A percentile compares a stretch with the other conserved stretches of the same genome.
Conservation (phyloP, 139 green algal species). For the Chlorella sorokiniana region DNA sequence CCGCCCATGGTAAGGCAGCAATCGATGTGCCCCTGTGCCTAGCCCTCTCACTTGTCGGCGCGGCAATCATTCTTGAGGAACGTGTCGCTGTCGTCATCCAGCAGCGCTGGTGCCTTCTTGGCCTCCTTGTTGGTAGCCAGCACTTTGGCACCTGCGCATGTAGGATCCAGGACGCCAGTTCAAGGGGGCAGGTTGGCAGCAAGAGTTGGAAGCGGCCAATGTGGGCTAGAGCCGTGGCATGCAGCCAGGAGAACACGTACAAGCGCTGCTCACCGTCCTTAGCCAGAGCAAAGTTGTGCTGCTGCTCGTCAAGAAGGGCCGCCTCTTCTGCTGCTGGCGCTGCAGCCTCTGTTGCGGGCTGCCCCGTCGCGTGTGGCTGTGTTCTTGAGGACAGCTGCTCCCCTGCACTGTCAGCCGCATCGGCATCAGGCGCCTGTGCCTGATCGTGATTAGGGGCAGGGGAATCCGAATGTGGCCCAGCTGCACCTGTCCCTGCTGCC, state of each 20-base stretch:
- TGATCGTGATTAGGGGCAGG: background rate
- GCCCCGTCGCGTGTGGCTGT: background rate
- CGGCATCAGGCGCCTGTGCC: background rate
- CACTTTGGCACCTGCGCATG: conserved; percentile 66
- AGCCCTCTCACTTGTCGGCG: conserved; percentile 63
- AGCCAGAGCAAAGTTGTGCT: conserved; percentile 31
- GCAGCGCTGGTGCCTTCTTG: conserved; percentile 61
- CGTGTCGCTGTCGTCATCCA: conserved; percentile 83
- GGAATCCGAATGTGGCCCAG: too few relatives aligned
- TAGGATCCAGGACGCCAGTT: background rate
- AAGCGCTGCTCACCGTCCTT: conserved; percentile 29
- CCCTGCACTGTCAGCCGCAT: background rate
- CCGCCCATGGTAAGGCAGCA: background rate
- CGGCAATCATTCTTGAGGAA: conserved; percentile 85
- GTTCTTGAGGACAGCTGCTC: background rate
- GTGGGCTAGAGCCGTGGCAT: too few relatives aligned
- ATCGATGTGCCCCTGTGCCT: background rate
- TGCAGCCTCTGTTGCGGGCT: background rate
- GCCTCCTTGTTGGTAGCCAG: conserved; percentile 82
- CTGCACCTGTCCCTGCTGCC: too few relatives aligned
- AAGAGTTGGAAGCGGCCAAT: too few relatives aligned
- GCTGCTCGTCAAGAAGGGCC: conserved; percentile 8
- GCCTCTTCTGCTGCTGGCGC: background rate
- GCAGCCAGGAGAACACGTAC: too few relatives aligned
- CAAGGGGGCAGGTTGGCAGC: background rate